phyloP scores from a whole-genome alignment of 202 grass and related monocot genomes.

The Brachypodium distachyon region DNA sequence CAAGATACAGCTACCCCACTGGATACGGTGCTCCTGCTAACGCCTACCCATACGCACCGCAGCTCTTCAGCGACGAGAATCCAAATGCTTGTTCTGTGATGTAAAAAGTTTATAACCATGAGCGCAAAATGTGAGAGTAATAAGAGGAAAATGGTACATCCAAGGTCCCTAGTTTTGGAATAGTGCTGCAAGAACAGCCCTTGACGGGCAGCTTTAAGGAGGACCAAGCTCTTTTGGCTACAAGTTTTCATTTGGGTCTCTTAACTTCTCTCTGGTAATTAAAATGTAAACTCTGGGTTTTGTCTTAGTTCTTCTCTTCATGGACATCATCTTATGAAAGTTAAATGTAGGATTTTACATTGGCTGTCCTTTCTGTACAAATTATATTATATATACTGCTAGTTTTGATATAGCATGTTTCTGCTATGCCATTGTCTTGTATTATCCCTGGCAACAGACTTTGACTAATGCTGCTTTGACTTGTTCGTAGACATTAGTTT shows the following conservation, averaged over 20 bases:
- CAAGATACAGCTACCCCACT: background rate
- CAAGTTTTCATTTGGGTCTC: background rate
- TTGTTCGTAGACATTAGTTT: background rate
- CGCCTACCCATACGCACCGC: constrained; percentile 12
- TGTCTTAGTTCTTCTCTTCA: background rate
- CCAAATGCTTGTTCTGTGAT: constrained; percentile 77
- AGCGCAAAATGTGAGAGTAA: background rate
- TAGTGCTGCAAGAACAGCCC: constrained; percentile 12
- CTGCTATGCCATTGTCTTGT: background rate
- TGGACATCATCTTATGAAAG: constrained; percentile 14
- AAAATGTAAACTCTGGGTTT: constrained; percentile 10
- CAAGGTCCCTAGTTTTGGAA: constrained; percentile 20
- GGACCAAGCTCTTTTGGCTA: background rate
- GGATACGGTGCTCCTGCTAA: background rate
- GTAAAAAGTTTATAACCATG: constrained; percentile 41
- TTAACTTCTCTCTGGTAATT: constrained; percentile 28
- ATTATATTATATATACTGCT: constrained; percentile 8
- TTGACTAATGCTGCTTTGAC: background rate
- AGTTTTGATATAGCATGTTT: background rate
- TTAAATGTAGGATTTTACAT: constrained; percentile 28
- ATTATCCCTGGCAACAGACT: background rate
- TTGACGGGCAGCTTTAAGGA: background rate
- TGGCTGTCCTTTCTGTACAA: constrained; percentile 4
- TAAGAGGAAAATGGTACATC: background rate
- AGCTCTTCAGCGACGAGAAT: constrained; percentile 92